Base-by-base conservation (phyloP, 495 filamentous ascomycete species). In the Diplogelasinospora grovesii region DNA sequence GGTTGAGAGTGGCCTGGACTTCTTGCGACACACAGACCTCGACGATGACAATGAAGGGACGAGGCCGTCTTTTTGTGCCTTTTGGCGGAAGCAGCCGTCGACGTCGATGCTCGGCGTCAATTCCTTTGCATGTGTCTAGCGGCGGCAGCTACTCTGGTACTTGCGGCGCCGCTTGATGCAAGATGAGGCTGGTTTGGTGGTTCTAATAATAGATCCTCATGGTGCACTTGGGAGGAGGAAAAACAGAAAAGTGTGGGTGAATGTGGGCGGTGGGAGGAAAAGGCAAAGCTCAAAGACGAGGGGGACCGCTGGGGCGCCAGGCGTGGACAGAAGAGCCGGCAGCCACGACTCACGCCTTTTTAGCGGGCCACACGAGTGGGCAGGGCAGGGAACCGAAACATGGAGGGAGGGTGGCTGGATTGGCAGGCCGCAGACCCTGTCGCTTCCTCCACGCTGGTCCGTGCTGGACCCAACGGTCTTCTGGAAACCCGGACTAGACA, bases 131-230 rank as follows among this genome's bases (percentile, higher is more conserved):
- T 36, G 40, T 22, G 28, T 35, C 40, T 34, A 43, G 44, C 40
- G 53, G 45, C 23, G 35, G 22, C 39, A 51, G 43, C 46, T 55
- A 60, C 54, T 38, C 46, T 20, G 49, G 54, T 57, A 54, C 52
- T 37, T 60, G 48, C 46, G 41, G 51, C 56, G 48, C 41, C 46
- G 52, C 35, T 50, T 30, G 58, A 52, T 61, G 60, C 56, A 59
- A 56, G 39, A 50, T 45, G 48, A 57, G 53, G 53, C 53, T 59
- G 50, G 56, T 52, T 48, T 59, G 50, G 49, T 46, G 50, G 48
- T 57, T 39, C 56, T 54, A 60, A 60, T 49, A 48, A 60, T 60
- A 60, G 54, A 50, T 45, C 36, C 27, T 25, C 34, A 24, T 36
- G 51, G 33, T 36, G 41, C 24, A 39, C 45, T 48, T 46, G 53